A percentile compares a stretch with the other conserved stretches of the same genome.
Conservation (phyloP, 768 basidiomycete genomes). For the Antrodiella citrinella region DNA sequence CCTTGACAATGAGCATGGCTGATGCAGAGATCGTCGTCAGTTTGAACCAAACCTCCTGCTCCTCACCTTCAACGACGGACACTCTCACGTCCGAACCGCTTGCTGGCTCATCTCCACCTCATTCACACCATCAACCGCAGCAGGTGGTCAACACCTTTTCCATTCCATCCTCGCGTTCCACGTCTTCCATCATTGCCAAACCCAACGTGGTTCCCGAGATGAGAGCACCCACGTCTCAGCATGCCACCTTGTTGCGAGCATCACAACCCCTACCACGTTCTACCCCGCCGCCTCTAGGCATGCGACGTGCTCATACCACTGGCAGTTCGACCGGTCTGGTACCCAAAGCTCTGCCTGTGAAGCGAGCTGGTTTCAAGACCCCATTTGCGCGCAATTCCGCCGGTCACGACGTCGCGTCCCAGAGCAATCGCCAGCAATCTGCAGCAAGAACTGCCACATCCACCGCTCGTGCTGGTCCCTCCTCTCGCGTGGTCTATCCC, state of each 20-base stretch:
- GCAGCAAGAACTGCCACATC: neutral
- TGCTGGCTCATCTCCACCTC: too few relatives aligned
- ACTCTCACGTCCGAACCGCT: too few relatives aligned
- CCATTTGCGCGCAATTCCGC: slow-evolving; percentile 2
- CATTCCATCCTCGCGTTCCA: too few relatives aligned
- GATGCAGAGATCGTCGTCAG: too few relatives aligned
- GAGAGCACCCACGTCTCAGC: too few relatives aligned
- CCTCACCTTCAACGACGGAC: too few relatives aligned
- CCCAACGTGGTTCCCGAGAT: too few relatives aligned
- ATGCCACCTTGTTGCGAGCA: too few relatives aligned
- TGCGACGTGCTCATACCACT: slow-evolving; percentile 3
- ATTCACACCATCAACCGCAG: too few relatives aligned
- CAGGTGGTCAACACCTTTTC: too few relatives aligned
- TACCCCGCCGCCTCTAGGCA: slow-evolving; percentile 6
- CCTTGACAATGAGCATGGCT: too few relatives aligned
- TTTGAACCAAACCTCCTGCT: too few relatives aligned
- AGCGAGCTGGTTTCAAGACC: slow-evolving; percentile 1
- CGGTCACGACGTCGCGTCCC: neutral
- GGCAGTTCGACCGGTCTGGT: neutral
- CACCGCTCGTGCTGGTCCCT: neutral
- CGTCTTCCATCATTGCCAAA: neutral
- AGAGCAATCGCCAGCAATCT: neutral
- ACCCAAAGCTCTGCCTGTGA: neutral
- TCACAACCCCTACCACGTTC: neutral
- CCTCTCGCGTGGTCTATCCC: neutral